phyloP scores from a whole-genome alignment of 208 protist species.

The Novymonas esmeraldas region DNA sequence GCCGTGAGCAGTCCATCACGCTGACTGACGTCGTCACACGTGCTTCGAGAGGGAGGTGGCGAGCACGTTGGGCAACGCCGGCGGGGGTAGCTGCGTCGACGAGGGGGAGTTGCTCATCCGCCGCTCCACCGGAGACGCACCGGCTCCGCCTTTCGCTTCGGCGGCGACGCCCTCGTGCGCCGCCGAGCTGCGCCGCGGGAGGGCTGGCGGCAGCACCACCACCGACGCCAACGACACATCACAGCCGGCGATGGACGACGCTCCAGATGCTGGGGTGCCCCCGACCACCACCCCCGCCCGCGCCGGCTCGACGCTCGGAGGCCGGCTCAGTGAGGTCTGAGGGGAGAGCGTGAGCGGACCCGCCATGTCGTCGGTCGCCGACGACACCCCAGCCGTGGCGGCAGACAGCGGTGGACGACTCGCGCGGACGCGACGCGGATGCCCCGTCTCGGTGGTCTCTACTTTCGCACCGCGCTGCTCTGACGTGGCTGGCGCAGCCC shows the following conservation, averaged over 20 bases:
- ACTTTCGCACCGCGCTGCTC: too few species aligned
- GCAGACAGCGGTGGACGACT: too few species aligned
- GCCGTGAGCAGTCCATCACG: background rate
- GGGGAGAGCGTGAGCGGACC: too few species aligned
- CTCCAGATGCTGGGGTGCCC: too few species aligned
- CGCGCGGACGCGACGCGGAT: too few species aligned
- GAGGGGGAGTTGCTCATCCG: background rate
- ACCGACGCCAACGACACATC: background rate
- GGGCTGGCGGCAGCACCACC: constrained; percentile 7
- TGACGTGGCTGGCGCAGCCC: too few species aligned
- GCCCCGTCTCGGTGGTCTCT: too few species aligned
- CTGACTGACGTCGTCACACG: background rate
- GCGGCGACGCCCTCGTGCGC: background rate
- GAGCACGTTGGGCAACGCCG: background rate
- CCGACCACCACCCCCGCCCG: too few species aligned
- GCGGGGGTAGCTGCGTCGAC: background rate
- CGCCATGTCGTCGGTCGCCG: too few species aligned
- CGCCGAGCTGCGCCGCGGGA: background rate
- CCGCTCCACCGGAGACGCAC: background rate
- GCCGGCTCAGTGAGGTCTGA: too few species aligned
- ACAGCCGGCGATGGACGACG: background rate
- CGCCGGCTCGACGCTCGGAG: background rate
- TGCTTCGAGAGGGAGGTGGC: background rate
- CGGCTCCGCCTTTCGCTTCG: background rate
- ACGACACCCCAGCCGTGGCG: too few species aligned